Conservation (phyloP, 345 rosid species). For the Gossypium thurberi region DNA sequence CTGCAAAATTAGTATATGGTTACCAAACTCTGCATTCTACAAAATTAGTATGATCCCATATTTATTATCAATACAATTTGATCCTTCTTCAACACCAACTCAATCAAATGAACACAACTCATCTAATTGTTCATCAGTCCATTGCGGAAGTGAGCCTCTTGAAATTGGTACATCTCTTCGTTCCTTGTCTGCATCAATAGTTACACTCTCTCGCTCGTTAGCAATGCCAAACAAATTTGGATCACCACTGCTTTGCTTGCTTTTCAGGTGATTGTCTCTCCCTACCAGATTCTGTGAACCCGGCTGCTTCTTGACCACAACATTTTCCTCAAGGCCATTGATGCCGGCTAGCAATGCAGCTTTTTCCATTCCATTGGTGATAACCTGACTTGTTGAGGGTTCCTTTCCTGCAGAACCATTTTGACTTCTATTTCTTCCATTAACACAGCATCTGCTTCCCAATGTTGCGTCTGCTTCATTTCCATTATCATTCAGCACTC, state of each 20-base stretch:
- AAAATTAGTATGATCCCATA: background rate
- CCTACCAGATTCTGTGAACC: constrained; percentile 17
- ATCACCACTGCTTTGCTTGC: constrained; percentile 10
- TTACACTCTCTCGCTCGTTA: constrained; percentile 1
- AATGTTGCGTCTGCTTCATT: constrained; percentile 15
- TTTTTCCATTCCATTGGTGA: constrained; percentile 10
- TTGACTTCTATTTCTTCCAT: constrained; percentile 22
- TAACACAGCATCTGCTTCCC: constrained; percentile 8
- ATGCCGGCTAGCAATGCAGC: constrained; percentile 3
- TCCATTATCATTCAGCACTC: constrained; percentile 13
- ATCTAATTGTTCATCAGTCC: constrained; percentile 90
- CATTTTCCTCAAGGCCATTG: background rate
- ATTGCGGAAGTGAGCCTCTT: constrained; percentile 39
- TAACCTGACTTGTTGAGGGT: constrained; percentile 15
- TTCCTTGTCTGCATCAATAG: background rate
- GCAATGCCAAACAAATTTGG: background rate
- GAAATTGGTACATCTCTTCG: constrained; percentile 18
- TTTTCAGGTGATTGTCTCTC: constrained; percentile 10
- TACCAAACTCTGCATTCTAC: background rate
- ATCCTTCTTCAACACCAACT: constrained; percentile 2
- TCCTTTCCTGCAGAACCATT: constrained; percentile 21
- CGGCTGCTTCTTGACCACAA: constrained; percentile 9
- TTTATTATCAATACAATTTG: background rate
- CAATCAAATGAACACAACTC: constrained; percentile 62
- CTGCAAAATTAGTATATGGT: too few relatives aligned